A percentile compares a stretch with the other conserved stretches of the same genome.
These are phyloP conservation scores for Nicotiana attenuata DNA, from an alignment of 257 asterid genomes.

Conservation along the genomic window DNA sequence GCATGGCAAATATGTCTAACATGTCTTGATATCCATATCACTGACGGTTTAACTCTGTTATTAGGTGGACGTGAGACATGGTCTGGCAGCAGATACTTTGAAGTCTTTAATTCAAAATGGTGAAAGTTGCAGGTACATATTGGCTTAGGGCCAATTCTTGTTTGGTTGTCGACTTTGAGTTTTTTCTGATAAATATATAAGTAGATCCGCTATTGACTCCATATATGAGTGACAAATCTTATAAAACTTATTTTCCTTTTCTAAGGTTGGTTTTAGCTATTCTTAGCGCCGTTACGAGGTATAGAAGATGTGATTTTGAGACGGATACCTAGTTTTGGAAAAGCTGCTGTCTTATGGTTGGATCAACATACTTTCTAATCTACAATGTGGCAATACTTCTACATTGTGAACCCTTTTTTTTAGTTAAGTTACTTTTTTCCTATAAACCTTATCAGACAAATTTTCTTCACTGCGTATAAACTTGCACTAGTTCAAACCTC, in stretches of 20 bases:
- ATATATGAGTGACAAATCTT: neutral
- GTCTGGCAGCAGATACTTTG: slow-evolving; percentile 76
- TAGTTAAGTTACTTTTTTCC: neutral
- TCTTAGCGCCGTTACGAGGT: neutral
- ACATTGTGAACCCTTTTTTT: neutral
- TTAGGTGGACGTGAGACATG: slow-evolving; percentile 73
- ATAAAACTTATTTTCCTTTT: too few relatives aligned
- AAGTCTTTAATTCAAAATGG: slow-evolving; percentile 65
- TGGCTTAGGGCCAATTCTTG: neutral
- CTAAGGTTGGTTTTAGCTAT: neutral
- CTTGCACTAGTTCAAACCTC: neutral
- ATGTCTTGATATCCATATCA: neutral
- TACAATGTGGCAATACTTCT: neutral
- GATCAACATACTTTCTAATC: neutral
- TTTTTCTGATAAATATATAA: neutral
- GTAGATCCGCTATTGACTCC: neutral
- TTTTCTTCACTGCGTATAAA: neutral
- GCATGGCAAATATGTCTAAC: neutral
- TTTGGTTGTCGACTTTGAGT: neutral
- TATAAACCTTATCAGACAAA: neutral
- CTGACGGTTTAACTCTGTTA: neutral
- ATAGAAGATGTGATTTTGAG: neutral
- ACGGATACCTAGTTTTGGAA: neutral
- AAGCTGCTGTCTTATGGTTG: neutral
- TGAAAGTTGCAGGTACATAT: slow-evolving; percentile 60